These are phyloP conservation scores for Candida krabiensis DNA, from an alignment of 805 yeast genomes.

Conservation along the genomic window DNA sequence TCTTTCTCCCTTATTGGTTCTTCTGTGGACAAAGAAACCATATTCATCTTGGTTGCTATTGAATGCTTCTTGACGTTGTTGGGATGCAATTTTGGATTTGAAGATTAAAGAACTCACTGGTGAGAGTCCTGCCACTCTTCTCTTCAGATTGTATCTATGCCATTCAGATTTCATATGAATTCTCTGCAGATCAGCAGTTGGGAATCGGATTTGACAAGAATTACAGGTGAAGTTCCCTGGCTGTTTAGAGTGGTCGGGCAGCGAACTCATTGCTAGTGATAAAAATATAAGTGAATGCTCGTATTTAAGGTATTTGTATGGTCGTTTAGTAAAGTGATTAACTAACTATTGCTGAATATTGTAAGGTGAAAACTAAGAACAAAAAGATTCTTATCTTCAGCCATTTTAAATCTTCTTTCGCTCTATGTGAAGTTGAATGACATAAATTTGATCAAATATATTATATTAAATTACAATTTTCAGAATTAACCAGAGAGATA, in stretches of 20 bases:
- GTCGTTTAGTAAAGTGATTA: too few relatives aligned
- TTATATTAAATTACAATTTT: too few relatives aligned
- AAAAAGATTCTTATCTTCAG: too few relatives aligned
- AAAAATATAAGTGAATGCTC: too few relatives aligned
- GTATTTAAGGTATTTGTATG: too few relatives aligned
- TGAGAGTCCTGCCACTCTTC: constrained; percentile 84
- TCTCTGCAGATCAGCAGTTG: constrained; percentile 80
- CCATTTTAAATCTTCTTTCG: background rate
- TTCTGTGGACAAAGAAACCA: constrained; percentile 45
- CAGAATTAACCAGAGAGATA: too few relatives aligned
- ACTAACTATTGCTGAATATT: too few relatives aligned
- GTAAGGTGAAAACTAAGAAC: too few relatives aligned
- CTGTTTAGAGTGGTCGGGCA: constrained; percentile 18
- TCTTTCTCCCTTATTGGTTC: constrained; percentile 27
- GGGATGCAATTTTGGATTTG: constrained; percentile 28
- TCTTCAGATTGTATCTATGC: constrained; percentile 94
- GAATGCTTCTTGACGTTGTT: constrained; percentile 23
- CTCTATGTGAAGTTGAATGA: background rate
- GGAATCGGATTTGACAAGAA: constrained; percentile 81
- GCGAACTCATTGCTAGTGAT: background rate
- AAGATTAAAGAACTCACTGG: constrained; percentile 46
- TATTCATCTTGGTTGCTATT: constrained; percentile 48
- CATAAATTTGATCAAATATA: background rate
- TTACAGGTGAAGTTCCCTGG: constrained; percentile 64
- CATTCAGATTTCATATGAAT: constrained; percentile 96